Evolutionary conservation across 306 rosid species (phyloP).

Genomic region (Vigna reflexopilosa): DNA sequence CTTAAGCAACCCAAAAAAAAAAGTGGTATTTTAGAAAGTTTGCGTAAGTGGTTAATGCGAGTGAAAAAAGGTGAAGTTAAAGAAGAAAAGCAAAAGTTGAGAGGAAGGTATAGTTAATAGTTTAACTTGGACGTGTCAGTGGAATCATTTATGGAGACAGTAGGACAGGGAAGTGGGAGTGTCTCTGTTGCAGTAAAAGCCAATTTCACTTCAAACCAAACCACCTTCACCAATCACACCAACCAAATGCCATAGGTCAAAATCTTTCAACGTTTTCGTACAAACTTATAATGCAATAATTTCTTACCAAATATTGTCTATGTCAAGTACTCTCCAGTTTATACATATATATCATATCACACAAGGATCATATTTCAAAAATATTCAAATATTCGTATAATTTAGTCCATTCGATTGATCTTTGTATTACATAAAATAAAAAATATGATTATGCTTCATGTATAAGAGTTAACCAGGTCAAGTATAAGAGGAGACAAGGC

Average conservation of each 20-base stretch:
- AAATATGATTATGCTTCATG: too few relatives aligned
- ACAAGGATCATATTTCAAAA: background rate
- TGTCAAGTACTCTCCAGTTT: background rate
- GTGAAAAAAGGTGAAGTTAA: slow-evolving; percentile 14
- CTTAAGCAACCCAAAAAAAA: background rate
- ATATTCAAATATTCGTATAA: too few relatives aligned
- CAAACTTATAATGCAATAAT: slow-evolving; percentile 18
- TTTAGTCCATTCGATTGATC: too few relatives aligned
- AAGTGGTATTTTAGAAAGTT: slow-evolving; percentile 39
- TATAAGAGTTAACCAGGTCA: too few relatives aligned
- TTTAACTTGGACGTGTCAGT: slow-evolving; percentile 54
- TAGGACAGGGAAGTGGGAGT: slow-evolving; percentile 38
- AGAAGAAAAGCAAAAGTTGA: slow-evolving; percentile 39
- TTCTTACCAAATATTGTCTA: slow-evolving; percentile 10
- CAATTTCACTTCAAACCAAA: slow-evolving; percentile 38
- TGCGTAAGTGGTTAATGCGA: slow-evolving; percentile 19
- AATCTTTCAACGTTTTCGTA: slow-evolving; percentile 8
- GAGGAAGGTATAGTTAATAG: slow-evolving; percentile 22
- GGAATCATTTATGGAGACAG: slow-evolving; percentile 51
- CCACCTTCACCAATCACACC: slow-evolving; percentile 9
- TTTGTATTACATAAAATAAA: too few relatives aligned
- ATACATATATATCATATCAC: background rate
- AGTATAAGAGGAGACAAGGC: background rate
- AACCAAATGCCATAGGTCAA: slow-evolving; percentile 8
- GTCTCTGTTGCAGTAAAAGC: slow-evolving; percentile 25